Conservation (phyloP, 2,329 filamentous ascomycete genomes). For the Colletotrichum sp. region DNA sequence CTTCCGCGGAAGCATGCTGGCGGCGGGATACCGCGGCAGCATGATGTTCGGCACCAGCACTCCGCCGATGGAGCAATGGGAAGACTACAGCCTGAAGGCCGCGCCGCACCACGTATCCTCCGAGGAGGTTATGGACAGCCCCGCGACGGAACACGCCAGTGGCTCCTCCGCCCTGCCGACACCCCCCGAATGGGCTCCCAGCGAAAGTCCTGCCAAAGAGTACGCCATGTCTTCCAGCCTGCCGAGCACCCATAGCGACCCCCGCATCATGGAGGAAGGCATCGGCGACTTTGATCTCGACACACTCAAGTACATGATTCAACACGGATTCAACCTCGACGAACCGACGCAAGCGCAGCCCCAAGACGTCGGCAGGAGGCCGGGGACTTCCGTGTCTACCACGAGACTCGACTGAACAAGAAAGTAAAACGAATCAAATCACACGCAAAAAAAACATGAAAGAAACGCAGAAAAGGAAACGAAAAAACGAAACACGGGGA, state of each 20-base stretch:
- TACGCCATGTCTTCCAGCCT: constrained; percentile 3
- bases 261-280: constrained; percentile 5
- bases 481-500: constrained; percentile 1
- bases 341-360: constrained; percentile 1
- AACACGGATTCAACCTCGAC: constrained; percentile 9
- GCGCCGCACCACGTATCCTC: constrained; percentile 33
- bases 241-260: neutral
- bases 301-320: constrained; percentile 13
- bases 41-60: constrained; percentile 17
- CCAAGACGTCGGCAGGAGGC: constrained; percentile 4
- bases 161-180: constrained; percentile 39
- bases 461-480: neutral
- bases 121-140: constrained; percentile 38
- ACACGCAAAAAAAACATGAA: constrained; percentile 1
- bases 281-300: constrained; percentile 5
- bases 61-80: constrained; percentile 7
- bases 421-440: neutral
- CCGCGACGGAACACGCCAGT: constrained; percentile 39
- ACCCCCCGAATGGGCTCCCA: constrained; percentile 35
- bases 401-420: neutral
- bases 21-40: constrained; percentile 15
- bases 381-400: constrained; percentile 4
- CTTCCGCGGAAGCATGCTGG: constrained; percentile 7
- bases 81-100: constrained; percentile 12
- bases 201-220: constrained; percentile 6